These are phyloP conservation scores for Rhazya stricta DNA, from an alignment of 257 asterid species.

Conservation along the genomic window DNA sequence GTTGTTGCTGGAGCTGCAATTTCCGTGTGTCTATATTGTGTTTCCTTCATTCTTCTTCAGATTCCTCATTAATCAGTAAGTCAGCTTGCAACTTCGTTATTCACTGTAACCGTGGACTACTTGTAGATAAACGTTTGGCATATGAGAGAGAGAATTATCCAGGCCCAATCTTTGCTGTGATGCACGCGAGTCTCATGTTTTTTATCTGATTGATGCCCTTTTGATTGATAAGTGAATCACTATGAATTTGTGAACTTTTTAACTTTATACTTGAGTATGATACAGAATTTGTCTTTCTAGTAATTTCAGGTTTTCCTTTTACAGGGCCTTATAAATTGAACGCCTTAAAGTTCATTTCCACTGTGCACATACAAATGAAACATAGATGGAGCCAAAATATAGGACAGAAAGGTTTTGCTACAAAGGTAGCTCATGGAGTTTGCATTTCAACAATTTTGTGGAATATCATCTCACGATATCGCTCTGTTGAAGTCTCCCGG, in stretches of 20 bases:
- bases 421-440: slow-evolving; percentile 26
- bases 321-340: slow-evolving; percentile 16
- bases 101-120: background rate
- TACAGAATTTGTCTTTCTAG: background rate
- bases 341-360: slow-evolving; percentile 3
- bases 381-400: slow-evolving; percentile 7
- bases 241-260: background rate
- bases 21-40: slow-evolving; percentile 50
- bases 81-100: background rate
- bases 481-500: slow-evolving; percentile 8
- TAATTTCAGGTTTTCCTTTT: background rate
- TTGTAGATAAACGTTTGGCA: background rate
- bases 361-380: slow-evolving; percentile 24
- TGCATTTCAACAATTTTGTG: slow-evolving; percentile 30
- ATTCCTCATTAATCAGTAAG: slow-evolving; percentile 58
- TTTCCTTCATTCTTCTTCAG: slow-evolving; percentile 66
- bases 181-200: background rate
- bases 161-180: background rate
- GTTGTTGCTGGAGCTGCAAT: slow-evolving; percentile 55
- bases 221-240: background rate
- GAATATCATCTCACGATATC: slow-evolving; percentile 19
- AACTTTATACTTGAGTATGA: background rate
- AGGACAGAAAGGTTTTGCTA: slow-evolving; percentile 19
- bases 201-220: background rate
- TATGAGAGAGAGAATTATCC: background rate